Evolutionary conservation across 2,329 filamentous ascomycete species (phyloP), one percentile per base, ranked within the genome.

Genomic region (Stagonosporopsis vannaccii): DNA sequence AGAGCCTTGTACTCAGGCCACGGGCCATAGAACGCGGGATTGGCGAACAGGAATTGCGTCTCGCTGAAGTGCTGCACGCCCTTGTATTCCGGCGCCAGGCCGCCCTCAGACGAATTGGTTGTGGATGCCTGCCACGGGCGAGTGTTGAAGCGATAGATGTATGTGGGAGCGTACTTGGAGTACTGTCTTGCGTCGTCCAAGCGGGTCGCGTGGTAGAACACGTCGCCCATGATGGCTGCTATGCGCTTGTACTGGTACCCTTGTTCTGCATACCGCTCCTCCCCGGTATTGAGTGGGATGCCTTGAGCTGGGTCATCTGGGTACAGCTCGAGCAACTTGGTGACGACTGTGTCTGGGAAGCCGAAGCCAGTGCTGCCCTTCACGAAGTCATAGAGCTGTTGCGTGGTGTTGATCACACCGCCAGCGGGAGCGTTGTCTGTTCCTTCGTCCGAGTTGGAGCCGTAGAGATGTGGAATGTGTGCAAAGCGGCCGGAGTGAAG

Each of bases 371-470:
- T 72, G 58, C 63, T 72, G 49, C 70, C 69, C 19, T 72, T 64
- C 4, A 77, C 71, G 42, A 66, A 75, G 57, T 57, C 59, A 48
- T 66, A 68, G 17, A 75, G 84, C 55, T 88, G 79, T 15, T 77
- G 78, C 19, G 80, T 82, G 2, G 82, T 87, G 69, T 87, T 83
- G 61, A 89, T 82, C 26, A 71, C 55, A 17, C 81, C 83, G 19
- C 81, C 83, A 2, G 63, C 72, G 1, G 81, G 80, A 0, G 79
- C 82, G 65, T 88, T 88, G 9, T 79, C 78, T 1, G 83, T 84
- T 2, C 86, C 88, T 72, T 91, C 88, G 63, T 90, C 88, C 0
- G 82, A 82, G 71, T 90, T 90, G 23, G 81, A 82, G 7, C 89
- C 88, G 51, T 84, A 79, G 3, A 91, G 76, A 50, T 89, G 81